Conservation (phyloP, 768 basidiomycete species). For the Tylopilus sp. region DNA sequence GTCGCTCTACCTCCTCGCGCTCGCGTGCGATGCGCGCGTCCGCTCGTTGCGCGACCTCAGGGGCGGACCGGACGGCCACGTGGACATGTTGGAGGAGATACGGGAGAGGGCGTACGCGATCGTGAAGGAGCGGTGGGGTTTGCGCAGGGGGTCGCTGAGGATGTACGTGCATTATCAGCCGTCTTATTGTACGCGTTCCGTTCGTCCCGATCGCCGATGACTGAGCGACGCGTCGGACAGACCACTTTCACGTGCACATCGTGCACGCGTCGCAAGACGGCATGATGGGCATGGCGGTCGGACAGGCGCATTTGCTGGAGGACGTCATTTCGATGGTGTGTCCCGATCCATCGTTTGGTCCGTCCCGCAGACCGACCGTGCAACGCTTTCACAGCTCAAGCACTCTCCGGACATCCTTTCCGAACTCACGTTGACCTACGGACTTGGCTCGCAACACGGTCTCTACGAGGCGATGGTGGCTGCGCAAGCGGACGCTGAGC, state of each 20-base stretch:
- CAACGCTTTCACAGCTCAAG: not conserved
- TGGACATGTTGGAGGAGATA: slow-evolving; percentile 67
- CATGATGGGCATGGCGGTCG: slow-evolving; percentile 70
- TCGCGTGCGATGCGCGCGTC: slow-evolving; percentile 60
- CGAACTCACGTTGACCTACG: slow-evolving; percentile 76
- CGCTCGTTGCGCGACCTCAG: slow-evolving; percentile 73
- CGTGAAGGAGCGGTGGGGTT: slow-evolving; percentile 62
- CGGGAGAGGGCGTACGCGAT: slow-evolving; percentile 49
- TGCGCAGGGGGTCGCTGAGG: slow-evolving; percentile 59
- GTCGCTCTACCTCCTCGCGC: slow-evolving; percentile 82
- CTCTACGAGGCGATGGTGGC: slow-evolving; percentile 48
- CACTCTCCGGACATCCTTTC: slow-evolving; percentile 49
- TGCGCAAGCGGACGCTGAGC: slow-evolving; percentile 24
- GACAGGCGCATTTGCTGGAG: slow-evolving; percentile 91
- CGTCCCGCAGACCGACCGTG: not conserved
- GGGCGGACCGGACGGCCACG: slow-evolving; percentile 45
- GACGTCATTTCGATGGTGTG: slow-evolving; percentile 84
- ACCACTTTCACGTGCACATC: slow-evolving; percentile 94
- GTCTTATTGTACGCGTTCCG: slow-evolving; percentile 70
- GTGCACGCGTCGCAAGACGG: slow-evolving; percentile 67
- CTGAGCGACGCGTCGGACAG: slow-evolving; percentile 35
- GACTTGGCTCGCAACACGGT: slow-evolving; percentile 78
- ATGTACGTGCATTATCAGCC: slow-evolving; percentile 96
- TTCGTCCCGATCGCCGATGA: not conserved
- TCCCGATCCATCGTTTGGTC: not conserved